Evolutionary conservation across 1,139 yeast genomes (phyloP).

Genomic region (Pneumocystis jirovecii): DNA sequence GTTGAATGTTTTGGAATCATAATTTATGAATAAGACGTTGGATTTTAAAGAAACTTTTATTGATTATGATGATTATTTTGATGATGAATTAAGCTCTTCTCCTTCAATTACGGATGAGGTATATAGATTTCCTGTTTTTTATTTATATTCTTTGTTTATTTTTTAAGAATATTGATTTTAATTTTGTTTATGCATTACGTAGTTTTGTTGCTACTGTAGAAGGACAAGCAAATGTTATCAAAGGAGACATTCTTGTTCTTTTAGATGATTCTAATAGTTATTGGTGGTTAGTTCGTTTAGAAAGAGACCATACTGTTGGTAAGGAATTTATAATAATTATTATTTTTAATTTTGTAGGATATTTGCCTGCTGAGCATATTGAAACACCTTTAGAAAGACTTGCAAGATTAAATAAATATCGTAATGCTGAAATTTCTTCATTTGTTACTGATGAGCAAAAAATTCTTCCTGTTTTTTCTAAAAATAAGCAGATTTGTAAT

Average conservation of each 20-base stretch:
- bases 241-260: conserved; percentile 71
- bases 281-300: conserved; percentile 86
- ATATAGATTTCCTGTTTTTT: background rate
- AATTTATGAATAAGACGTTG: background rate
- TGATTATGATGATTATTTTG: background rate
- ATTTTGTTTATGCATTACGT: conserved; percentile 68
- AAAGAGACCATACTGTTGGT: conserved; percentile 33
- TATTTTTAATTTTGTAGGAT: conserved; percentile 49
- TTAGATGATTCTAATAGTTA: conserved; percentile 82
- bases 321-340: background rate
- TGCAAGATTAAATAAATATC: conserved; percentile 83
- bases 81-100: background rate
- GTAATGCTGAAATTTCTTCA: conserved; percentile 53
- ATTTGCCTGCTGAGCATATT: conserved; percentile 90
- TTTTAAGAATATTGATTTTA: conserved; percentile 57
- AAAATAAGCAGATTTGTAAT: conserved; percentile 2
- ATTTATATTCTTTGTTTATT: background rate
- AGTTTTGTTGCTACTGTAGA: conserved; percentile 89
- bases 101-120: background rate
- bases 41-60: background rate
- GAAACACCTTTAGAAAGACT: conserved; percentile 85
- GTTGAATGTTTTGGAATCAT: background rate
- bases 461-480: background rate
- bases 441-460: conserved; percentile 28
- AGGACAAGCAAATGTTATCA: conserved; percentile 65